Conservation (phyloP, 2,329 filamentous ascomycete genomes). For the Calonectria pauciramosa region DNA sequence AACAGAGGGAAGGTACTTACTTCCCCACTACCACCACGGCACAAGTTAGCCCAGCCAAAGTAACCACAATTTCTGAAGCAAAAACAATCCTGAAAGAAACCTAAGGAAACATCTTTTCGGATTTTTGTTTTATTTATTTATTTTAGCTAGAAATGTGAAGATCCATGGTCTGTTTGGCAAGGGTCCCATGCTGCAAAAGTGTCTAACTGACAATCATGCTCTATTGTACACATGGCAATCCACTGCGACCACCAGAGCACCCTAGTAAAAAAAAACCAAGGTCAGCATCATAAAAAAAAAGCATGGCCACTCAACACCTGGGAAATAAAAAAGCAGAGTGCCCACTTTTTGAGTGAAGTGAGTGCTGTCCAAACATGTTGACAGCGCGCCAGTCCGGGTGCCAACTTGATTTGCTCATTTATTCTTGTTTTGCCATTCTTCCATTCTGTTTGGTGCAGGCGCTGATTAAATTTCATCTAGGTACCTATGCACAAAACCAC, state of each 20-base stretch:
- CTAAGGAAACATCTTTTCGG: too few species aligned
- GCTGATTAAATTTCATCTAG: slow-evolving; percentile 1
- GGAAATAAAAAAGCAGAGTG: neutral
- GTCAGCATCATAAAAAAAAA: slow-evolving; percentile 1
- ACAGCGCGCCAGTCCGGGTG: neutral
- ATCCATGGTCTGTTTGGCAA: too few species aligned
- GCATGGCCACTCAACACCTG: neutral
- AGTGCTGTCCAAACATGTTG: neutral
- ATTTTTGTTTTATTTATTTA: too few species aligned
- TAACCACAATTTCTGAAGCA: too few species aligned
- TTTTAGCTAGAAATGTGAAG: too few species aligned
- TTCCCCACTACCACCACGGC: too few species aligned
- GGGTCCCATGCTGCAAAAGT: too few species aligned
- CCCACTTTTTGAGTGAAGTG: neutral
- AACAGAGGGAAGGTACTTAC: too few species aligned
- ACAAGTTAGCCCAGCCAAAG: too few species aligned
- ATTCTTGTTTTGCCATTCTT: neutral
- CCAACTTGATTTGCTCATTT: neutral
- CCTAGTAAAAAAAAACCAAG: neutral
- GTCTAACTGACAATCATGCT: too few species aligned
- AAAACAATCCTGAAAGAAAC: too few species aligned
- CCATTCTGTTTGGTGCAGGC: neutral
- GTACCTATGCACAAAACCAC: neutral
- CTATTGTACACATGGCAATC: neutral
- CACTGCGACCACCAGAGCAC: neutral